These are phyloP conservation scores for Dendrobium chrysotoxum DNA, from an alignment of 106 monocot species.

Conservation along the genomic window DNA sequence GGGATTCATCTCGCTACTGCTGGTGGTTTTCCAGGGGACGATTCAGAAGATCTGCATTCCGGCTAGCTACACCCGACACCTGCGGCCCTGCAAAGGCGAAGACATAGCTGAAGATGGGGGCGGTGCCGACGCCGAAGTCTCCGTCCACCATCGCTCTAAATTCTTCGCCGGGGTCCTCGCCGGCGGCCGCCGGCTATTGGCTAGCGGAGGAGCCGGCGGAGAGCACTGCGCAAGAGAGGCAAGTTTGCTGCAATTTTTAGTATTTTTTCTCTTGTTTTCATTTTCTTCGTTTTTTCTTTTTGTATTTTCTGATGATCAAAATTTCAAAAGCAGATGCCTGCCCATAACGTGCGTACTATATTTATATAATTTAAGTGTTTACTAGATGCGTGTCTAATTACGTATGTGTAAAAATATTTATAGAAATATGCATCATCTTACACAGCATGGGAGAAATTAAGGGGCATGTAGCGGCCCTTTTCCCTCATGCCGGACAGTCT, in stretches of 20 bases:
- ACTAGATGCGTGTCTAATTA: too few species aligned
- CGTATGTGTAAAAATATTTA: too few species aligned
- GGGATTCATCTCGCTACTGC: conserved; percentile 21
- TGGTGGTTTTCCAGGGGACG: conserved; percentile 13
- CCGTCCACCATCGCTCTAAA: conserved; percentile 8
- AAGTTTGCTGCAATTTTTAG: background rate
- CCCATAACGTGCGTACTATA: too few species aligned
- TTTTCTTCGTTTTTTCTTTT: background rate
- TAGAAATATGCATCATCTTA: too few species aligned
- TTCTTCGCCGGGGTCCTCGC: conserved; percentile 16
- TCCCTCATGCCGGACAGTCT: too few species aligned
- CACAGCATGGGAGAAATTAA: too few species aligned
- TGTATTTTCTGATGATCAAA: background rate
- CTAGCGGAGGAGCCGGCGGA: conserved; percentile 9
- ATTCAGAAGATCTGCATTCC: conserved; percentile 17
- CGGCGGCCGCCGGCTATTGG: conserved; percentile 18
- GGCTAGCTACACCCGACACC: background rate
- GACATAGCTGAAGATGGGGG: background rate
- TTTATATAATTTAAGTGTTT: too few species aligned
- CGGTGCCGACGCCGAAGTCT: background rate
- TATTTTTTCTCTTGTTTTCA: background rate
- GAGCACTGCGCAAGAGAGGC: conserved; percentile 28
- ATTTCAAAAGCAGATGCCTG: too few species aligned
- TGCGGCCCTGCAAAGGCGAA: conserved; percentile 11
- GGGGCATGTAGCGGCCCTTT: too few species aligned